phyloP scores from a whole-genome alignment of 2,329 filamentous ascomycete genomes.

The Knoxdaviesia capensis region DNA sequence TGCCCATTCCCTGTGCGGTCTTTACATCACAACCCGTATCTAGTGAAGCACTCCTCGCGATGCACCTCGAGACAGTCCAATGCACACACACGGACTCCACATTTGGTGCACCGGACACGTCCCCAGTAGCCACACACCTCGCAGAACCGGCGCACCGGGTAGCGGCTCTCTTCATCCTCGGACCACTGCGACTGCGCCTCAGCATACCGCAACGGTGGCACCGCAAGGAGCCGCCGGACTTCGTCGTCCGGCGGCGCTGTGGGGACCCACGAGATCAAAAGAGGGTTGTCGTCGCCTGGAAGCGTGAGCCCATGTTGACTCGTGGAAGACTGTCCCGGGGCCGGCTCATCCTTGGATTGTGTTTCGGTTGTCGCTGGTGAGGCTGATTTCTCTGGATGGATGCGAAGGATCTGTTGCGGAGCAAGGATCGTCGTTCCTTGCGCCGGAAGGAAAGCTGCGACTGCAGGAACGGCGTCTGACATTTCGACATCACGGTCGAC shows the following conservation, averaged over 20 bases:
- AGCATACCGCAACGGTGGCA: constrained; percentile 46
- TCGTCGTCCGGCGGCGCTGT: constrained; percentile 36
- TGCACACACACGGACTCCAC: constrained; percentile 59
- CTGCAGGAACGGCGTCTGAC: too few species aligned
- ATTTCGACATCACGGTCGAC: too few species aligned
- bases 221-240: constrained; percentile 40
- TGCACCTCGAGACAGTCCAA: constrained; percentile 55
- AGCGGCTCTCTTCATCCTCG: constrained; percentile 17
- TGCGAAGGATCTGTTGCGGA: too few species aligned
- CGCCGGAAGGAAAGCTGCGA: too few species aligned
- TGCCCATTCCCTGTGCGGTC: too few species aligned
- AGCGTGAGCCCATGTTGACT: constrained; percentile 12
- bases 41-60: constrained; percentile 48
- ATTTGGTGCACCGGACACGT: constrained; percentile 54
- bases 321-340: background rate
- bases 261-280: constrained; percentile 39
- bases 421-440: too few species aligned
- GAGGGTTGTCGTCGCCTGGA: constrained; percentile 30
- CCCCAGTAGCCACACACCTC: constrained; percentile 73
- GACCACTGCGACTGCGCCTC: constrained; percentile 33
- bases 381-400: too few species aligned
- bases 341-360: too few species aligned
- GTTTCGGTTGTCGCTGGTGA: too few species aligned
- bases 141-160: constrained; percentile 48
- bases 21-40: constrained; percentile 28